These are phyloP conservation scores for Turritis glabra DNA, from an alignment of 345 rosid species.

Conservation along the genomic window DNA sequence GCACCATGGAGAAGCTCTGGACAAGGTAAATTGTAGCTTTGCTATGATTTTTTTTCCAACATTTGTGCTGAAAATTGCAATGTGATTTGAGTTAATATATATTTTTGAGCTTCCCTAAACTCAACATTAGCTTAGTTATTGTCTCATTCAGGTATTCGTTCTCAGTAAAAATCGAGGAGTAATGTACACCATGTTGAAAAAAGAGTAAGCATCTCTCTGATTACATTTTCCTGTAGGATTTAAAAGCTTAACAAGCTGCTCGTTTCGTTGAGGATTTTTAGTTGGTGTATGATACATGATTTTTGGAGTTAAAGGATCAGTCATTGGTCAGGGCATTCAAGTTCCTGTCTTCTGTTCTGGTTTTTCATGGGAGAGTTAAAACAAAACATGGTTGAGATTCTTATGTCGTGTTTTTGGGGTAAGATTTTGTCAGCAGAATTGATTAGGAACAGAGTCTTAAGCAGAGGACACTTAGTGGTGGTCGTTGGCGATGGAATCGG, in stretches of 20 bases:
- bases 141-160: conserved; percentile 12
- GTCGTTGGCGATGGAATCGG: conserved; percentile 34
- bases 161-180: neutral
- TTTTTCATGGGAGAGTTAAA: conserved; percentile 11
- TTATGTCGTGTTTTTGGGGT: conserved; percentile 27
- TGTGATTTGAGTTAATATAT: neutral
- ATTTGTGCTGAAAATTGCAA: neutral
- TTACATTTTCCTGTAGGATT: neutral
- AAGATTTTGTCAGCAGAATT: conserved; percentile 20
- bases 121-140: neutral
- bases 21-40: neutral
- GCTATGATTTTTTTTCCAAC: neutral
- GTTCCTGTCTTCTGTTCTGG: conserved; percentile 31
- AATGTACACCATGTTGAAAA: conserved; percentile 29
- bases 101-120: neutral
- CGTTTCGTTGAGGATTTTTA: neutral
- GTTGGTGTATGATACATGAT: conserved; percentile 6
- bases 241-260: neutral
- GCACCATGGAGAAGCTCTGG: neutral
- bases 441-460: conserved; percentile 25
- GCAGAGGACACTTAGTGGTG: conserved; percentile 27
- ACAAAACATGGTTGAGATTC: conserved; percentile 27
- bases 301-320: conserved; percentile 32
- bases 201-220: conserved; percentile 16
- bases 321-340: conserved; percentile 30